These are phyloP conservation scores for Thielaviopsis punctulata DNA, from an alignment of 2,329 filamentous ascomycete genomes.

Conservation along the genomic window DNA sequence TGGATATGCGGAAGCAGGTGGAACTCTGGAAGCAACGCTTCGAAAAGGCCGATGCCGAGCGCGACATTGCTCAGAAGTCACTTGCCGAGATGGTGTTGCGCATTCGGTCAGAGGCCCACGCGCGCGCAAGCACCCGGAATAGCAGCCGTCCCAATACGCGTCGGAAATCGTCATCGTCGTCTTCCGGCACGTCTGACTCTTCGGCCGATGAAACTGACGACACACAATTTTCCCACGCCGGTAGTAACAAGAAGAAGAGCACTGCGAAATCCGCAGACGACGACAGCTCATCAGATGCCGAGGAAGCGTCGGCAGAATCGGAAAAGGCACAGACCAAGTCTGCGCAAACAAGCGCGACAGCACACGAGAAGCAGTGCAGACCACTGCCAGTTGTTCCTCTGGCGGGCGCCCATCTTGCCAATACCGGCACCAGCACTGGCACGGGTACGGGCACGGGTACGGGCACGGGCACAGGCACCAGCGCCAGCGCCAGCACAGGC, in stretches of 20 bases:
- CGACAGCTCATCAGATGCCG: not conserved
- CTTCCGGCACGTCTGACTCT: not conserved
- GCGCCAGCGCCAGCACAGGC: not conserved
- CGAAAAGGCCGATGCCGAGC: constrained; percentile 64
- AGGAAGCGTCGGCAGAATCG: not conserved
- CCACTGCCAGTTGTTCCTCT: not conserved
- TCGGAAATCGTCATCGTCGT: constrained; percentile 2
- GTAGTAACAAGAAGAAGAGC: not conserved
- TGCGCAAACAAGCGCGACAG: not conserved
- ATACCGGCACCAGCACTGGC: constrained; percentile 21
- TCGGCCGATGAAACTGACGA: not conserved
- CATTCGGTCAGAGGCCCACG: constrained; percentile 32
- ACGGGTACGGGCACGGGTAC: no score
- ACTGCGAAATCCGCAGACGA: not conserved
- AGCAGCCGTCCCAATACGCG: not conserved
- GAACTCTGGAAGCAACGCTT: constrained; percentile 61
- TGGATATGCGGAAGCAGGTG: constrained; percentile 62
- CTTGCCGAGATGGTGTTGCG: constrained; percentile 77
- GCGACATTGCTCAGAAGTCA: constrained; percentile 52
- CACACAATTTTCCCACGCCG: not conserved
- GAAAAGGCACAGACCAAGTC: not conserved
- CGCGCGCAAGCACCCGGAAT: not conserved
- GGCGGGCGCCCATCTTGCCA: constrained; percentile 23
- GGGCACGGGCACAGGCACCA: not conserved
- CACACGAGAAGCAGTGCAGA: not conserved